Percentiles rank a stretch among this genome's conserved stretches.
phyloP scores from a whole-genome alignment of 768 basidiomycete species.

The Tephrocybe rancida region DNA sequence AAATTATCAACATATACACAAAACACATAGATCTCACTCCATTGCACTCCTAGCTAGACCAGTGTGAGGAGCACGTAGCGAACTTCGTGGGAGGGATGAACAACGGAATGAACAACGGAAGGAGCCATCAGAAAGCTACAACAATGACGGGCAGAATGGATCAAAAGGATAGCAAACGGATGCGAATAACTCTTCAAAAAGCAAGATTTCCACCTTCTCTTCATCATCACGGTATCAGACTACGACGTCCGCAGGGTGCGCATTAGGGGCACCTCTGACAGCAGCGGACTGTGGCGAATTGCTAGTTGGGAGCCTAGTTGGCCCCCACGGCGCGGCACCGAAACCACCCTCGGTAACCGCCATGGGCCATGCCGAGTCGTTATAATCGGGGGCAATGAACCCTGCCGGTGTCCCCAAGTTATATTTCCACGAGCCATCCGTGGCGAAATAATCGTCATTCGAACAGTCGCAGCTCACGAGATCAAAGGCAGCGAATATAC shows the following conservation, averaged over 20 bases:
- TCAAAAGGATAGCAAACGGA: too few relatives aligned
- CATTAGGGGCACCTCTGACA: neutral
- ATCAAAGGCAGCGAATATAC: constrained; percentile 12
- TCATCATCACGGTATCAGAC: too few relatives aligned
- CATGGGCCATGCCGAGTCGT: constrained; percentile 21
- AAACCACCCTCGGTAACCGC: constrained; percentile 21
- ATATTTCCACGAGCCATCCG: constrained; percentile 23
- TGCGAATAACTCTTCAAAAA: too few relatives aligned
- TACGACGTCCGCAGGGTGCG: neutral
- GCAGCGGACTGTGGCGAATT: constrained; percentile 3
- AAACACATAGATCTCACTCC: too few relatives aligned
- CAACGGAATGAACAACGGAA: too few relatives aligned
- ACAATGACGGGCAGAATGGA: too few relatives aligned
- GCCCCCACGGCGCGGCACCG: constrained; percentile 23
- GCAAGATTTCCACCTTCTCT: too few relatives aligned
- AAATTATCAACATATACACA: too few relatives aligned
- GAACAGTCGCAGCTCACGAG: constrained; percentile 2
- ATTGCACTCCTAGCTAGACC: too few relatives aligned
- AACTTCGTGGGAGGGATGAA: too few relatives aligned
- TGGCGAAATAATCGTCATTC: constrained; percentile 1
- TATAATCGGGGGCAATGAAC: constrained; percentile 7
- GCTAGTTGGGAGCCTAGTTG: neutral
- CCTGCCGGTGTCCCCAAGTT: constrained; percentile 13
- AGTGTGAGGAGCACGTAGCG: too few relatives aligned
- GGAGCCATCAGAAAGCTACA: too few relatives aligned